phyloP scores from a whole-genome alignment of 768 basidiomycete species.

The Leccinum disarticulatum region DNA sequence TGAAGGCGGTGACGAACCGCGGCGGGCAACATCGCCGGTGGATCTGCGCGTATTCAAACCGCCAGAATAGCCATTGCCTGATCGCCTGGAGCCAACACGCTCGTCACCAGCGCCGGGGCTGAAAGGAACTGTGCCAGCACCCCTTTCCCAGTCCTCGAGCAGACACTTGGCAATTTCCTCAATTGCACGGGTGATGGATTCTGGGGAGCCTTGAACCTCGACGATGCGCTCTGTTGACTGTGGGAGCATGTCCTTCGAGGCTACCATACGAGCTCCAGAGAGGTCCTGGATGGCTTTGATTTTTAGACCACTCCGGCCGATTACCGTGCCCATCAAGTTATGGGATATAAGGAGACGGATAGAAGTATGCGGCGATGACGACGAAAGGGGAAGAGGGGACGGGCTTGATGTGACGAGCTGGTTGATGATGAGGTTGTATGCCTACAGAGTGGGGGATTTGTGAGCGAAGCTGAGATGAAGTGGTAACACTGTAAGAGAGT shows the following conservation, averaged over 20 bases:
- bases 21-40: constrained; percentile 55
- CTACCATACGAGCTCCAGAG: constrained; percentile 97
- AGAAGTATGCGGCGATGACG: constrained; percentile 69
- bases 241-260: constrained; percentile 98
- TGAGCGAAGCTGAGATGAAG: constrained; percentile 4
- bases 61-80: constrained; percentile 50
- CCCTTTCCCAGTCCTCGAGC: constrained; percentile 95
- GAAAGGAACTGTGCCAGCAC: constrained; percentile 91
- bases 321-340: constrained; percentile 99
- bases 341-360: constrained; percentile 98
- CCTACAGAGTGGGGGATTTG: constrained; percentile 46
- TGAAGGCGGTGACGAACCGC: constrained; percentile 41
- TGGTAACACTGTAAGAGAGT: constrained; percentile 13
- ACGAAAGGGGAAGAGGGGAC: constrained; percentile 66
- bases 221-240: constrained; percentile 99
- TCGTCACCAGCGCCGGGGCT: constrained; percentile 86
- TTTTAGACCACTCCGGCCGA: constrained; percentile 93
- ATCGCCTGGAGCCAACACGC: constrained; percentile 50
- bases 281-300: constrained; percentile 98
- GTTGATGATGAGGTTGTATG: constrained; percentile 91
- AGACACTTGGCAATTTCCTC: constrained; percentile 95
- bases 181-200: constrained; percentile 89
- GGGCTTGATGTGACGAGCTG: constrained; percentile 86
- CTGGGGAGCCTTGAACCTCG: constrained; percentile 93
- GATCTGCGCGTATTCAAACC: constrained; percentile 57